Evolutionary conservation across 352 stramenopile genomes (phyloP), one percentile per base, ranked within the genome.

Genomic region (Phytophthora brassicae): DNA sequence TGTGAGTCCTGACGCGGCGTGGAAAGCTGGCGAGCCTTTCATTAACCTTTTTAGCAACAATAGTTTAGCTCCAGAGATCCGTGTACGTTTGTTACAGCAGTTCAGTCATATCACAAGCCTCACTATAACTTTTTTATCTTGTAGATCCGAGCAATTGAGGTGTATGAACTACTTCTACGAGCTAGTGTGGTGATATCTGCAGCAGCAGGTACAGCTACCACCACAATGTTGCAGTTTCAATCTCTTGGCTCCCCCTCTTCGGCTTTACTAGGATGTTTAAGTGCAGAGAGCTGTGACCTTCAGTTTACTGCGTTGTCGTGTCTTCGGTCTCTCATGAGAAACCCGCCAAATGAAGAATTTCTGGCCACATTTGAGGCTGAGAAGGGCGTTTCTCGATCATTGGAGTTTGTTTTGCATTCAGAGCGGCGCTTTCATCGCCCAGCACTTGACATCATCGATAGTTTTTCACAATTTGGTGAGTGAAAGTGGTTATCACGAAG

Each of bases 21-120:
- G 78, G 74, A 83, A 82, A 75, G 79, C 60, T 11, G 70, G 75
- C 0, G 73, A 86, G 23, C 75, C 75, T 0, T 81, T 88, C 23
- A 56, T 84, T 5, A 56, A 53, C 6, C 36, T 87, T 6, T 70
- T 77, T 19, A 61, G 47, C 11, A 26, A 56, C 11, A 66, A 22
- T 16, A 24, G 33, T 9, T 19, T 70, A 24, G 35, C 66, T 29
- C 22, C 56, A 44, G 64, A 77, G 20, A 68, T 77, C 45, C 68
- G 65, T 2, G 68, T 76, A 56, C 29, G 60, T 70, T 7, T 22
- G 13, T 16, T 24, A 19, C 19, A n/a, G 17, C 9, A 45, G 39
- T 22, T 13, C 35, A 16, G 14, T 42, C 19, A 16, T 42, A 8
- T 19, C 14, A 11, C 17, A 19, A 8, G 39, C 13, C 13, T 39